Evolutionary conservation across 2,329 filamentous ascomycete species (phyloP).

Genomic region (Dothideomycetidae sp.): DNA sequence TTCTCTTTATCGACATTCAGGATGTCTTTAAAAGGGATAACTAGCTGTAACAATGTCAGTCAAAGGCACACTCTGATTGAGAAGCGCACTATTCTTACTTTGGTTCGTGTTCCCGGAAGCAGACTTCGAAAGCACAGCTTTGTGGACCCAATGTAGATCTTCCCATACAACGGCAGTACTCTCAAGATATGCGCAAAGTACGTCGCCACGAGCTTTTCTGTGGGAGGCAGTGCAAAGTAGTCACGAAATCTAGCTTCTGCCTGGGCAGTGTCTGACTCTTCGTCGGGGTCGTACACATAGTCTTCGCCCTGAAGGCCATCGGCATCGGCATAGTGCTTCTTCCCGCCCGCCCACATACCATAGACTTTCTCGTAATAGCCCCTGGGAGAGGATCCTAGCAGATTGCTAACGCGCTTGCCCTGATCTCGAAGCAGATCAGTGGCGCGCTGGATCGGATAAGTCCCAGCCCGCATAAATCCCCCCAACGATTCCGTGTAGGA

Average conservation of each 20-base stretch:
- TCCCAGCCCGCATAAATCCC: constrained; percentile 45
- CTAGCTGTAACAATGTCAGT: constrained; percentile 33
- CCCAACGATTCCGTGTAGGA: constrained; percentile 31
- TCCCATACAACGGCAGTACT: constrained; percentile 83
- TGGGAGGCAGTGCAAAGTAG: constrained; percentile 77
- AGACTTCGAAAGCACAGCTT: constrained; percentile 89
- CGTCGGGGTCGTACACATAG: constrained; percentile 39
- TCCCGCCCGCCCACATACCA: constrained; percentile 87
- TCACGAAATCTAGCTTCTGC: constrained; percentile 60
- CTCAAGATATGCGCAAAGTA: constrained; percentile 90
- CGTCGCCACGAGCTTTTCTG: constrained; percentile 71
- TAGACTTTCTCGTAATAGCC: constrained; percentile 94
- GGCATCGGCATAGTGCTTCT: constrained; percentile 71
- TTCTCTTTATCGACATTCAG: constrained; percentile 92
- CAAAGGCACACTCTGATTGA: constrained; percentile 1
- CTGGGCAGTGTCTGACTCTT: constrained; percentile 39
- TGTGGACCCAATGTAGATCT: constrained; percentile 81
- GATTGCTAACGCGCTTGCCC: constrained; percentile 64
- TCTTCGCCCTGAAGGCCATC: constrained; percentile 52
- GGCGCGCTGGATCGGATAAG: constrained; percentile 52
- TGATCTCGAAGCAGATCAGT: constrained; percentile 53
- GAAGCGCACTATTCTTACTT: constrained; percentile 30
- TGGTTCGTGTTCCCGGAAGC: constrained; percentile 76
- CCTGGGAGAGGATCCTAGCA: constrained; percentile 56
- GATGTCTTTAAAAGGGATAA: constrained; percentile 78